Evolutionary conservation across 176 grass and related monocot species (phyloP), one percentile per base, ranked within the genome.

Genomic region (Aegilops tauschii): DNA sequence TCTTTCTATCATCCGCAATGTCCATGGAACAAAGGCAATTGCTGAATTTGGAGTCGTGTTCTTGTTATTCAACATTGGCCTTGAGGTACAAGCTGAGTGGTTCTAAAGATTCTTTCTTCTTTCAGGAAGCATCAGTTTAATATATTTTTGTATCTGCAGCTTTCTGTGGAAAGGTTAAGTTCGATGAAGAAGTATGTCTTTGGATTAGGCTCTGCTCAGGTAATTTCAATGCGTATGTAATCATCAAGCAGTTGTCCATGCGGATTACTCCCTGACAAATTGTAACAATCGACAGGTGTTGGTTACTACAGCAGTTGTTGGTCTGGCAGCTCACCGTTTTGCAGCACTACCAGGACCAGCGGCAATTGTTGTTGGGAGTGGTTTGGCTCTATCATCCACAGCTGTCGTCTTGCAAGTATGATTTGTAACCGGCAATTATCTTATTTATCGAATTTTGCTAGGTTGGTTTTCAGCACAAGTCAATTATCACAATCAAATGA

Each of bases 131-230:
- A 87, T 54, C 40, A 56, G 44, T 44, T 87, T 89, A 44, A 44
- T 39, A 73, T 77, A 13, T 81, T 59, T 21, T 84, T 71, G 20
- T 54, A 28, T 71, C 83, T 94, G 44, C 90, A 99, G 92, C 94
- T 99, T 86, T 99, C 92, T 27, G 97, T 99, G 42, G 97, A 99
- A 96, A 94, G 97, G 78, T 86, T 99, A 77, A 99, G 94, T 83
- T 99, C 97, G 6, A 99, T 99, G 97, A 99, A 96, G 90, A 99
- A 99, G 88, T 99, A 99, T 85, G 97, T 99, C 61, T 99, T 99
- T 31, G 97, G 97, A 4, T 86, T 99, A 84, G 94, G 97, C 30
- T 90, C 97, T 90, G 94, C 97, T 94, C 94, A 96, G 97, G 93
- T 95, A 81, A 79, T 84, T 70, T 76, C 65, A 42, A 29, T 73